Conservation (phyloP, 2,329 filamentous ascomycete genomes). For the Hypoxylon sp. region DNA sequence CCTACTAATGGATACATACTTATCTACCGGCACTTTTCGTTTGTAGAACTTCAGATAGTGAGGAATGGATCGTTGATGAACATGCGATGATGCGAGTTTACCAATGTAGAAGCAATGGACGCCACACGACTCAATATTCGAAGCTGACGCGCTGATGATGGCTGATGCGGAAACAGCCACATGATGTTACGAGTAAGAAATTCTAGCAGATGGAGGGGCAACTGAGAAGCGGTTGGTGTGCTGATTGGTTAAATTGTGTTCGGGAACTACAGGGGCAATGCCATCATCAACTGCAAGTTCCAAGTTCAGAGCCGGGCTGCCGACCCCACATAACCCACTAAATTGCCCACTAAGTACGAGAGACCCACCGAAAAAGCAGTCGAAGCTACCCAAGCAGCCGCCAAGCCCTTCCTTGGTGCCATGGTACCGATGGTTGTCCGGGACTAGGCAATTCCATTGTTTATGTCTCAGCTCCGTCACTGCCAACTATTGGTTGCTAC, state of each 20-base stretch:
- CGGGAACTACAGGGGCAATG: conserved; percentile 39
- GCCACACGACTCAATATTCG: conserved; percentile 25
- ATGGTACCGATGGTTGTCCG: conserved; percentile 13
- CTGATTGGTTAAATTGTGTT: conserved; percentile 32
- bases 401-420: conserved; percentile 19
- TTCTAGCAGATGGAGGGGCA: conserved; percentile 37
- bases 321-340: conserved; percentile 29
- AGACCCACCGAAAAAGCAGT: conserved; percentile 36
- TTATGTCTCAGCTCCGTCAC: conserved; percentile 47
- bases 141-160: conserved; percentile 24
- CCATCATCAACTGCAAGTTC: conserved; percentile 40
- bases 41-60: not conserved
- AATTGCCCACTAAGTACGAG: conserved; percentile 28
- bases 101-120: conserved; percentile 18
- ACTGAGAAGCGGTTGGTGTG: conserved; percentile 21
- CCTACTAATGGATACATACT: not conserved
- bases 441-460: conserved; percentile 48
- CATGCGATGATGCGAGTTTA: conserved; percentile 4
- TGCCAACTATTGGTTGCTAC: conserved; percentile 51
- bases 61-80: not conserved
- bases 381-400: conserved; percentile 34
- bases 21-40: not conserved
- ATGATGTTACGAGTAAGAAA: conserved; percentile 19
- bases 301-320: conserved; percentile 38
- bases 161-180: conserved; percentile 18